phyloP scores from a whole-genome alignment of 768 basidiomycete genomes.

The Boletus rex-veris region DNA sequence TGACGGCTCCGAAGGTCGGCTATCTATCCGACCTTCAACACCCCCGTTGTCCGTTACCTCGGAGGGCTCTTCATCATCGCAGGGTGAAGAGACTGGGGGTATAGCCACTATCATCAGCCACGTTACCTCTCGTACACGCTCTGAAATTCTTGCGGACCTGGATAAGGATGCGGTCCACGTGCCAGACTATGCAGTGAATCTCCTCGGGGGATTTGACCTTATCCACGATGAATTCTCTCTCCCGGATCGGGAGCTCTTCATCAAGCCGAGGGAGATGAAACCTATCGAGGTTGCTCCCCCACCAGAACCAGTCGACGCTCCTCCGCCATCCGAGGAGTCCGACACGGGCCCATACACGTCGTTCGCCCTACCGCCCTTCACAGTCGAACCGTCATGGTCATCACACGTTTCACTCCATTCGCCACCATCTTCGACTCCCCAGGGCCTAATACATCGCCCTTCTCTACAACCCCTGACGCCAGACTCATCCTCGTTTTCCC shows the following conservation, averaged over 20 bases:
- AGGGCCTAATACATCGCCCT: conserved; percentile 13
- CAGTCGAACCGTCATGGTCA: conserved; percentile 18
- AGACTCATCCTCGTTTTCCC: conserved; percentile 30
- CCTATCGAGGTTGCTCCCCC: conserved; percentile 28
- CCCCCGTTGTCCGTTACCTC: conserved; percentile 30
- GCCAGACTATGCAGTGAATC: conserved; percentile 44
- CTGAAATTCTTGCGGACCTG: conserved; percentile 36
- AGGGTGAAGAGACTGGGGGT: conserved; percentile 25
- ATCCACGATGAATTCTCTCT: conserved; percentile 33
- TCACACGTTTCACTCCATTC: conserved; percentile 20
- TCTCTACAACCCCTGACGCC: conserved; percentile 30
- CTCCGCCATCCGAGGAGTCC: conserved; percentile 33
- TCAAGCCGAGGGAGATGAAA: conserved; percentile 29
- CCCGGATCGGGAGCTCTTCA: conserved; percentile 30
- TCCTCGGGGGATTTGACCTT: conserved; percentile 42
- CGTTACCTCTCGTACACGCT: conserved; percentile 31
- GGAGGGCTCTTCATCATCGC: conserved; percentile 23
- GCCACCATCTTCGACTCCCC: conserved; percentile 20
- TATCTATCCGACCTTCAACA: conserved; percentile 28
- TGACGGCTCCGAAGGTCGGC: conserved; percentile 22
- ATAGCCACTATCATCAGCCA: conserved; percentile 38
- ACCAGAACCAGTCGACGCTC: conserved; percentile 12
- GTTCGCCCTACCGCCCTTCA: conserved; percentile 28
- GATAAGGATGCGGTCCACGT: conserved; percentile 35
- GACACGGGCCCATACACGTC: conserved; percentile 33